Base-by-base conservation (phyloP, 805 yeast species). In the Schwanniomyces occidentalis region DNA sequence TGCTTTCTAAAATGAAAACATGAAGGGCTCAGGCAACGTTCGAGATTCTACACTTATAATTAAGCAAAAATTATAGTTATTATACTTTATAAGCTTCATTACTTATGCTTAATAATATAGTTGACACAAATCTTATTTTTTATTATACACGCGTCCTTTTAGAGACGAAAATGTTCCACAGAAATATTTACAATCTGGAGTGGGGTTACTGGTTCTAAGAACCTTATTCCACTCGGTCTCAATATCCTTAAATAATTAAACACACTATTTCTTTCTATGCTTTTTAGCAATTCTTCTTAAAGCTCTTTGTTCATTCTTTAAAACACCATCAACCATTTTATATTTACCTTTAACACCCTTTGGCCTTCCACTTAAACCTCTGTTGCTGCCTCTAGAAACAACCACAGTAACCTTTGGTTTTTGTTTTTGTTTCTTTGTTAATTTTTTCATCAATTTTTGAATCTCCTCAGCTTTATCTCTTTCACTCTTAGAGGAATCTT, bases 261-360 rank as follows among this genome's bases (percentile, higher is more conserved):
- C 4, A 30, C n/a, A n/a, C 5, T 8, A 35, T 18, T 29, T 19
- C 59, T 83, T 83, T 65, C 78, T 85, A 54, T 82, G 73, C 70
- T 86, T 88, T 75, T 90, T 93, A 16, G 88, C 85, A 48, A 90
- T 86, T 59, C 98, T 81, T 56, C 77, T 82, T 55, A 91, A 71
- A 9, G 98, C 96, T 48, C 99, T 75, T 73, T 85, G 90, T 67
- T 93, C 99, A 62, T 93, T 93, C 85, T 93, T 93, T 84, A 88
- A 72, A 14, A 82, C 86, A 73, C 98, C 98, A 65, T 93, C 99
- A 50, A 93, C 98, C 99, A 93, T 93, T 82, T 87, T 93, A 71
- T 93, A 93, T 61, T 87, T 89, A 66, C 99, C 99, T 63, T 82
- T 88, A 49, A 93, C 80, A 61, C 99, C 99, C 67, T 79, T 84